A percentile compares a stretch with the other conserved stretches of the same genome.
Evolutionary conservation across 2,329 filamentous ascomycete genomes (phyloP).

Genomic region (Arthrocladium fulminans): DNA sequence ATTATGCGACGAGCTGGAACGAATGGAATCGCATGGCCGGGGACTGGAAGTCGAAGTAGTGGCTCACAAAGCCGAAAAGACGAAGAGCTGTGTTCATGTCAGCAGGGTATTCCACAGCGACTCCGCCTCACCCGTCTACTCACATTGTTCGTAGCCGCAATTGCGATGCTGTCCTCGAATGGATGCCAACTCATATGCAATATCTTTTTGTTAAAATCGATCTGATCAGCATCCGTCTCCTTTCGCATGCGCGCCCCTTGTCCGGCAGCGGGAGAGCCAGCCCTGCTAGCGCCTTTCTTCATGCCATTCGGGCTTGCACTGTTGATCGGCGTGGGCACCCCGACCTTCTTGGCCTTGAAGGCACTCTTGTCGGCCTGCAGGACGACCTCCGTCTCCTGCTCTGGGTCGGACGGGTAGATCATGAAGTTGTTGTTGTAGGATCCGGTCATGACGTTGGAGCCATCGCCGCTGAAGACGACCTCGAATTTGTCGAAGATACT

Average conservation of each 20-base stretch:
- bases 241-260: constrained; percentile 94
- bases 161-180: constrained; percentile 98
- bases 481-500: constrained; percentile 99
- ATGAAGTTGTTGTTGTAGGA: constrained; percentile 99
- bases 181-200: constrained; percentile 99
- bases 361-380: constrained; percentile 97
- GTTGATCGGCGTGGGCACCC: constrained; percentile 95
- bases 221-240: constrained; percentile 97
- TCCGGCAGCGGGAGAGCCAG: constrained; percentile 69
- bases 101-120: not conserved
- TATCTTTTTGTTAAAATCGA: constrained; percentile 99
- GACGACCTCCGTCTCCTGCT: constrained; percentile 94
- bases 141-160: constrained; percentile 98
- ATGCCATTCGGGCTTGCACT: constrained; percentile 59
- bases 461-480: constrained; percentile 95
- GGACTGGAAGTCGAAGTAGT: not conserved
- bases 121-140: constrained; percentile 37
- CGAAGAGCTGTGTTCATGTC: constrained; percentile 53
- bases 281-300: constrained; percentile 83
- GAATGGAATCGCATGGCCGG: not conserved
- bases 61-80: constrained; percentile 62
- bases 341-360: constrained; percentile 99
- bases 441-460: constrained; percentile 98
- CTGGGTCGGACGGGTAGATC: constrained; percentile 96
- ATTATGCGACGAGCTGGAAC: not conserved